Evolutionary conservation across 768 basidiomycete species (phyloP), one percentile per base, ranked within the genome.

Genomic region (Termitomyces sp.): DNA sequence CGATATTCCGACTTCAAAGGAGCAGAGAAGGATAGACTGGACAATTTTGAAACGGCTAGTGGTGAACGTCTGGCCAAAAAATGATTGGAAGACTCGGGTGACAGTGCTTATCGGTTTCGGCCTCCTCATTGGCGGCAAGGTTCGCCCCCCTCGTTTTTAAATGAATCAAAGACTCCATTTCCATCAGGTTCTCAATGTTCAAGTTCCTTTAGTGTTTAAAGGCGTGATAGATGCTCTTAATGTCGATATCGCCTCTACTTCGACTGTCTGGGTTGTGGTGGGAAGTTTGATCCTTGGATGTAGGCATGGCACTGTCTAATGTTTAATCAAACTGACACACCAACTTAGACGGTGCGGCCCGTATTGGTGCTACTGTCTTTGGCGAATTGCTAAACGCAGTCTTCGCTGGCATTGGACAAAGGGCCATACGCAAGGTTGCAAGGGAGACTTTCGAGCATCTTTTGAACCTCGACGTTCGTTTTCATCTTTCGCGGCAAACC

Each of bases 131-230:
- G 75, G 81, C 16, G 94, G 92, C 52, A 99, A 99, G 82, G 92
- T 94, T 53, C 55, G 79, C 58, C 43, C 11, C 2, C 24, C 13
- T 11, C 47, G 10, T 60, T 54, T 66, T n/a, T 7, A 4, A n/a
- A 13, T 50, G 40, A 16, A 13, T 41, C 57, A 30, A 44, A 24
- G 28, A 14, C 20, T 36, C 38, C 22, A 44, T 49, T 41, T 45
- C 52, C 9, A 51, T 32, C 56, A 94, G 94, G 73, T 97, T 45
- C 74, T 98, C 56, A 99, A 98, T 68, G 97, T 99, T 0, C 96
- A 98, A 79, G 95, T 99, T n/a, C 97, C 97, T 0, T 83, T 92
- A 63, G 75, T 98, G 60, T 99, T 99, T 82, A 98, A 98, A 72
- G 72, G 79, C 28, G 83, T 99, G 44, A 86, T 99, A 53, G 96